Evolutionary conservation across 2,329 filamentous ascomycete species (phyloP), one percentile per base, ranked within the genome.

Genomic region (Colletotrichum paranaense): DNA sequence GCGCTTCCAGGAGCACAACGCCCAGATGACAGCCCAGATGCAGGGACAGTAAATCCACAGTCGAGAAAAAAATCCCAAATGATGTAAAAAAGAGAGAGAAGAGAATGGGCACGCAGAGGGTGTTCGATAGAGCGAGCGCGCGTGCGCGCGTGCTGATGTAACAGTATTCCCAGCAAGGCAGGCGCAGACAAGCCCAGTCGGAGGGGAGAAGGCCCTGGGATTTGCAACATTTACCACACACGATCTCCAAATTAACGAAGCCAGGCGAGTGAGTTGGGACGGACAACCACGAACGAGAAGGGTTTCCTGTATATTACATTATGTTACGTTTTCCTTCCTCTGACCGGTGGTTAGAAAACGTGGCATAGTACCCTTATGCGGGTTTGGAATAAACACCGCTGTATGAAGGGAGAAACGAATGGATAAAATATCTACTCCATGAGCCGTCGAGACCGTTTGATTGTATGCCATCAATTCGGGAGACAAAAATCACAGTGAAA

Each of bases 1-100:
- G 85, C 91, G 97, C 76, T 99, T 98, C 90, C 89, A 91, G 81
- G 91, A 92, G 83, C 88, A 92, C 81, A 92, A 91, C 76, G 86
- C 86, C 75, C 87, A 89, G 78, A 89, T 91, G 86, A 86, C 88
- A 75, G 83, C 85, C 78, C 86, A 89, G 79, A 85, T 88, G 85
- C 84, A 84, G 78, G 82, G 84, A 75, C 85, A 84, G 79, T 86
- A 85, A 79, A 76, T 24, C 19, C 19, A 16, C 5, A 28, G 32
- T 35, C 32, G 32, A 30, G 26, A 6, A 30, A 26, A 24, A 64
- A 53, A 75, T 22, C 26, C 4, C 49, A 59, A 52, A 49, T 38
- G 28, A 63, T 67, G 19, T 28, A 53, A 32, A 57, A 62, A 24
- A 70, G 22, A 52, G 46, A 53, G 42, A 24, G 24, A 72, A 35